Percentiles rank a stretch among this genome's conserved stretches.
Evolutionary conservation across 2,329 filamentous ascomycete species (phyloP).

Genomic region (Scedosporium dehoogii): DNA sequence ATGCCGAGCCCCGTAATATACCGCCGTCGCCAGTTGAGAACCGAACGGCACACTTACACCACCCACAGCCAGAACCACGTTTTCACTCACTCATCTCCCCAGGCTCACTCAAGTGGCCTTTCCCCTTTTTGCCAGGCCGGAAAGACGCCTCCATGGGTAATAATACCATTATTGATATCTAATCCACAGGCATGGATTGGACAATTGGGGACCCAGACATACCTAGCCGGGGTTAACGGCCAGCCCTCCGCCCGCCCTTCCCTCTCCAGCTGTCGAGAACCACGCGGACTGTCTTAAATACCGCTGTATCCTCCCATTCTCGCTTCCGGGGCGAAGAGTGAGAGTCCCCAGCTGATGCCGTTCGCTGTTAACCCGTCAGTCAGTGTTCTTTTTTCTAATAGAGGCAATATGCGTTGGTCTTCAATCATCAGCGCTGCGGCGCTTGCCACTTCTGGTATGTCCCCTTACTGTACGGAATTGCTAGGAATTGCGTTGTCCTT

Average conservation of each 20-base stretch:
- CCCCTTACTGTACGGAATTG: not conserved
- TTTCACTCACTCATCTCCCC: not conserved
- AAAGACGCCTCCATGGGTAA: not conserved
- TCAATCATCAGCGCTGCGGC: conserved; percentile 2
- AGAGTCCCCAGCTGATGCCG: not conserved
- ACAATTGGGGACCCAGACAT: not conserved
- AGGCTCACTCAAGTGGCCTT: not conserved
- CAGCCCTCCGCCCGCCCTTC: not conserved
- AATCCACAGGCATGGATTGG: conserved; percentile 3
- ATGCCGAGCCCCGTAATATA: conserved; percentile 3
- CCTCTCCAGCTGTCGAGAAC: not conserved
- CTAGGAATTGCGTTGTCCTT: not conserved
- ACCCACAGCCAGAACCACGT: not conserved
- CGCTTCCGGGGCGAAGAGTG: not conserved
- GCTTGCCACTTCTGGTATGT: conserved; percentile 10
- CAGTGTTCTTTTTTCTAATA: not conserved
- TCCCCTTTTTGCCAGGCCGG: conserved; percentile 3
- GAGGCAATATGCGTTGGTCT: conserved; percentile 10
- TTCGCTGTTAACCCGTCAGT: not conserved
- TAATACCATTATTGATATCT: conserved; percentile 1
- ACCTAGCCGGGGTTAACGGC: not conserved
- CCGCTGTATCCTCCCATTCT: not conserved
- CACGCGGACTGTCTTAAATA: not conserved
- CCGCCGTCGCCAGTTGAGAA: not conserved
- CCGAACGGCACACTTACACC: not conserved